These are phyloP conservation scores for Malbranchea cinnamomea DNA, from an alignment of 2,329 filamentous ascomycete species.

Conservation along the genomic window DNA sequence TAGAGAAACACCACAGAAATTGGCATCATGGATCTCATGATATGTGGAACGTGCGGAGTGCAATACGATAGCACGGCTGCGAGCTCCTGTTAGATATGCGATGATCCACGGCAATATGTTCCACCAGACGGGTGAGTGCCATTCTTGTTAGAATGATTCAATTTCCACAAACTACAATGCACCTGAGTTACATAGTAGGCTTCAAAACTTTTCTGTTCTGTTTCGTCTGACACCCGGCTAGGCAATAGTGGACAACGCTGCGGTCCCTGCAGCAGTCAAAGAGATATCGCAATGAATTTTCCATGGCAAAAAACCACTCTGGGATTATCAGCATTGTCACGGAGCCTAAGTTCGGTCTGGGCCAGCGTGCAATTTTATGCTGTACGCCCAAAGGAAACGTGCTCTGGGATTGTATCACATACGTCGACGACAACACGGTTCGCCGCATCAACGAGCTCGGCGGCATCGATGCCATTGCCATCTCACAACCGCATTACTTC, in stretches of 20 bases:
- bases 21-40: constrained; percentile 13
- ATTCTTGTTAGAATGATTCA: background rate
- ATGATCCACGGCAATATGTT: constrained; percentile 19
- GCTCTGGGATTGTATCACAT: constrained; percentile 65
- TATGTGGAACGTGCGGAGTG: constrained; percentile 17
- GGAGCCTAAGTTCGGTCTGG: constrained; percentile 51
- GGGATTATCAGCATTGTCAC: constrained; percentile 16
- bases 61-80: constrained; percentile 12
- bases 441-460: constrained; percentile 42
- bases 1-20: no score
- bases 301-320: constrained; percentile 8
- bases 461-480: constrained; percentile 56
- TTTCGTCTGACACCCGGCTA: no score
- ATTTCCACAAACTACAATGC: background rate
- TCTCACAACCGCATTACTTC: constrained; percentile 73
- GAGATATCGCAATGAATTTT: constrained; percentile 14
- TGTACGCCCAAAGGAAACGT: constrained; percentile 53
- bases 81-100: constrained; percentile 18
- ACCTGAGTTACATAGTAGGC: no score
- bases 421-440: constrained; percentile 51
- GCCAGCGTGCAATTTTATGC: constrained; percentile 57
- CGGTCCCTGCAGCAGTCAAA: constrained; percentile 12
- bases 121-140: constrained; percentile 14
- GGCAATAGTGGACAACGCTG: constrained; percentile 19
- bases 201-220: no score